Evolutionary conservation across 164 flowering plant genomes (phyloP), one percentile per base, ranked within the genome.

Genomic region (Annona squamosa): DNA sequence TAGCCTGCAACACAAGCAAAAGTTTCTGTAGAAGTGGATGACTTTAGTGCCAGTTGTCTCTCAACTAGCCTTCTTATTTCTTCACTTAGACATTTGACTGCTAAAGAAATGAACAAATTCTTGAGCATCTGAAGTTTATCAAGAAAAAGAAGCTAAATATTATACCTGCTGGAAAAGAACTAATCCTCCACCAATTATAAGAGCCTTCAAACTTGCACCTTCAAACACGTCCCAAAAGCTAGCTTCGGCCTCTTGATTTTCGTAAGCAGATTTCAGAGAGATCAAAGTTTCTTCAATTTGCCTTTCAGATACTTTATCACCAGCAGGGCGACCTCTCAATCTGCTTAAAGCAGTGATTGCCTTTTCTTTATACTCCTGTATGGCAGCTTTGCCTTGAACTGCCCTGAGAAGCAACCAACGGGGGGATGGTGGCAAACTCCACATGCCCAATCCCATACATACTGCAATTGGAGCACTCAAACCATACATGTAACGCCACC

Each of bases 401-500:
- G 90, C 99, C 73, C 96, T 82, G 43, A 95, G 96, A 79, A 92
- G 96, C 66, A 95, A 79, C 99, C 98, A 92, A 6, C 98, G 86
- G 1, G 96, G 99, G 65, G 97, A 91, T 64, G 89, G 87, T 41
- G 99, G 96, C 65, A 95, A 93, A 75, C 82, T 84, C 92, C 85
- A 87, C 89, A 93, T 85, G 67, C 99, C 99, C 64, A 95, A 77
- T 47, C 92, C 96, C 98, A 95, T 91, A 5, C 90, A 9, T 18
- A 85, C 68, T 63, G 97, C 98, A 73, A 91, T 41, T 4, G 94
- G 93, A 5, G 84, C 87, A 82, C 99, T 86, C 52, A 86, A 42
- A 47, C 97, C 97, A 72, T 74, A 93, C 99, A 91, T 93, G 82
- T 85, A 89, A 67, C 98, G 91, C 98, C 98, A 95, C 37, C 99